Conservation (phyloP, 345 rosid genomes). For the Citrus mangshanensis region DNA sequence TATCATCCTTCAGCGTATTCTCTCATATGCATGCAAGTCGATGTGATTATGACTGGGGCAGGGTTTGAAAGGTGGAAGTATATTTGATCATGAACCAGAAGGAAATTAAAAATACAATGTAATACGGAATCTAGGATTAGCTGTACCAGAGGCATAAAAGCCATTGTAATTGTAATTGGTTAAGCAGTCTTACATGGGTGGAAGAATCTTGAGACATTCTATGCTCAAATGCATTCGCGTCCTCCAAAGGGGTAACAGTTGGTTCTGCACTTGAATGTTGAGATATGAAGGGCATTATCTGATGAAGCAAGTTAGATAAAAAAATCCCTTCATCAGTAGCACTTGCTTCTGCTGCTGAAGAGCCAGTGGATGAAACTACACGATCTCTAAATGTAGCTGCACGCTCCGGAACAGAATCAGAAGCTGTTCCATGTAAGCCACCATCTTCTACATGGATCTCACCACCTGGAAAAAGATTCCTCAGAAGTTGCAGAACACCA, state of each 20-base stretch:
- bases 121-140: background rate
- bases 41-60: background rate
- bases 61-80: background rate
- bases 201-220: conserved; percentile 25
- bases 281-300: conserved; percentile 57
- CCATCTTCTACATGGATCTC: conserved; percentile 50
- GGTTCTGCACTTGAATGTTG: conserved; percentile 32
- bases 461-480: conserved; percentile 54
- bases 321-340: conserved; percentile 53
- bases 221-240: conserved; percentile 12
- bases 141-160: background rate
- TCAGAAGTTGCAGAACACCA: conserved; percentile 47
- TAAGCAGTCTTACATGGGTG: conserved; percentile 23
- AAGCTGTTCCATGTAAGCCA: conserved; percentile 26
- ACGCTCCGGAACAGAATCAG: conserved; percentile 28
- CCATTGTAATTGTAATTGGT: background rate
- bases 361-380: conserved; percentile 25
- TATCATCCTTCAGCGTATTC: conserved; percentile 2
- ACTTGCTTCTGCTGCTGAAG: conserved; percentile 33
- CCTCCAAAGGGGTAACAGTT: conserved; percentile 22
- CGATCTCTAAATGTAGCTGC: conserved; percentile 7
- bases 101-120: background rate
- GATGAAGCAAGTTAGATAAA: conserved; percentile 61
- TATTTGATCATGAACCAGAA: background rate
- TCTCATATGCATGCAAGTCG: background rate